A percentile compares a stretch with the other conserved stretches of the same genome.
Conservation (phyloP, 352 stramenopile genomes). For the Phytophthora citrophthora region DNA sequence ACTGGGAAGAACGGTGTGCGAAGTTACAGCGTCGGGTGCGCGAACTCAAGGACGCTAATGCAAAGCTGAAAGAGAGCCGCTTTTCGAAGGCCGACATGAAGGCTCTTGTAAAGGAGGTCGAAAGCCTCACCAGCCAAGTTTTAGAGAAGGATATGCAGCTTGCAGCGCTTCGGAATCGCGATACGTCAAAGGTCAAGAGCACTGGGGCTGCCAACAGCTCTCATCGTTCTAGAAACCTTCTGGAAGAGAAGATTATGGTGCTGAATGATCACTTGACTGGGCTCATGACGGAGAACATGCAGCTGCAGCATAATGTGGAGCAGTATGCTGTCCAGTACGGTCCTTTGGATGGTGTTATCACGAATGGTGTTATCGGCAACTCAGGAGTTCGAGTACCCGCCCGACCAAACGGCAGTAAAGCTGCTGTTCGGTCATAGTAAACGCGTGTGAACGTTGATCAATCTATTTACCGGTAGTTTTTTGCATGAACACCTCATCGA, state of each 20-base stretch:
- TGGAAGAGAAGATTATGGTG: constrained; percentile 82
- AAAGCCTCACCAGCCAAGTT: constrained; percentile 54
- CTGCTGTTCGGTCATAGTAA: constrained; percentile 35
- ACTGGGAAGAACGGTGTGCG: constrained; percentile 51
- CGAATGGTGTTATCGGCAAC: constrained; percentile 35
- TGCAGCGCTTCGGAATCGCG: constrained; percentile 37
- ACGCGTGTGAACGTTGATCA: constrained; percentile 12
- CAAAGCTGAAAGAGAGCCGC: constrained; percentile 53
- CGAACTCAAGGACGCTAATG: constrained; percentile 59
- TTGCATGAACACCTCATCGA: neutral
- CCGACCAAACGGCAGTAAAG: constrained; percentile 19
- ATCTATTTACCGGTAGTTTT: constrained; percentile 43
- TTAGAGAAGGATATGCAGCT: constrained; percentile 63
- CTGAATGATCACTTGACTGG: constrained; percentile 89
- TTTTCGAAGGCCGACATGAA: constrained; percentile 54
- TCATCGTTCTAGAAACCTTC: constrained; percentile 59
- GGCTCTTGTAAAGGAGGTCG: constrained; percentile 52
- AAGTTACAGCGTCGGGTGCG: constrained; percentile 56
- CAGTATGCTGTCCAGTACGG: constrained; percentile 54
- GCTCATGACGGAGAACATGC: constrained; percentile 79
- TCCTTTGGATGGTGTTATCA: constrained; percentile 20
- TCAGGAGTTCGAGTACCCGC: constrained; percentile 35
- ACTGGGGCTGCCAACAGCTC: constrained; percentile 29
- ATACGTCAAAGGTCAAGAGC: constrained; percentile 16
- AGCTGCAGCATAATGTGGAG: constrained; percentile 79